phyloP scores from a whole-genome alignment of 306 rosid genomes.

The Datisca glomerata region DNA sequence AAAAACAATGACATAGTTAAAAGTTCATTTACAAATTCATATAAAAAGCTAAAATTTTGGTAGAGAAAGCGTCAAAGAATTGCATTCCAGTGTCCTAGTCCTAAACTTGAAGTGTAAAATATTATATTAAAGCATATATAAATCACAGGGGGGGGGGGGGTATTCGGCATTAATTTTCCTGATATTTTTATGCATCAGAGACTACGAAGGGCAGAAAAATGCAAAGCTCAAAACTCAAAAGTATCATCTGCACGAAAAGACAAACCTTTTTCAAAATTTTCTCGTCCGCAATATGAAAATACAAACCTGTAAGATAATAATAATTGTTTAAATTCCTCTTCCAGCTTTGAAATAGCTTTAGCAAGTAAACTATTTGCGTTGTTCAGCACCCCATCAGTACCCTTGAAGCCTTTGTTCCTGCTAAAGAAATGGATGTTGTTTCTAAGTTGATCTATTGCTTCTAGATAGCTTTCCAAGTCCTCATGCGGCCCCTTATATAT shows the following conservation, averaged over 20 bases:
- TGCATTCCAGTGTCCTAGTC: too few relatives aligned
- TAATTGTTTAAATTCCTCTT: conserved; percentile 75
- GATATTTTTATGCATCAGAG: too few relatives aligned
- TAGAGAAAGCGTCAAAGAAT: too few relatives aligned
- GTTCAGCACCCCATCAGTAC: conserved; percentile 50
- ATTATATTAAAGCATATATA: too few relatives aligned
- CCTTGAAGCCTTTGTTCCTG: conserved; percentile 53
- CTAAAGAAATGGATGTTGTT: conserved; percentile 68
- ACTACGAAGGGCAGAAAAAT: conserved; percentile 17
- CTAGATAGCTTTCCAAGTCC: conserved; percentile 80
- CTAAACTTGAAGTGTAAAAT: too few relatives aligned
- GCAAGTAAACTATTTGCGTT: conserved; percentile 63
- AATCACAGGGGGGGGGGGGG: too few relatives aligned
- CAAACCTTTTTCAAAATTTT: too few relatives aligned
- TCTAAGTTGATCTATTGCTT: conserved; percentile 78
- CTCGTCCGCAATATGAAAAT: conserved; percentile 9
- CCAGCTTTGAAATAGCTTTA: conserved; percentile 83
- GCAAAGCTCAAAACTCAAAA: conserved; percentile 1
- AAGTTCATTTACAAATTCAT: too few relatives aligned
- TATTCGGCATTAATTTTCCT: too few relatives aligned
- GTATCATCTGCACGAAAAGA: conserved; percentile 8
- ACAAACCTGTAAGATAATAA: conserved; percentile 70
- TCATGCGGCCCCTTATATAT: conserved; percentile 85
- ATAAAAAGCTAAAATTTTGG: too few relatives aligned
- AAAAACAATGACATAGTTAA: too few relatives aligned